Evolutionary conservation across 192 early-diverging fungal species (phyloP).

Genomic region (Coemansia sp.): DNA sequence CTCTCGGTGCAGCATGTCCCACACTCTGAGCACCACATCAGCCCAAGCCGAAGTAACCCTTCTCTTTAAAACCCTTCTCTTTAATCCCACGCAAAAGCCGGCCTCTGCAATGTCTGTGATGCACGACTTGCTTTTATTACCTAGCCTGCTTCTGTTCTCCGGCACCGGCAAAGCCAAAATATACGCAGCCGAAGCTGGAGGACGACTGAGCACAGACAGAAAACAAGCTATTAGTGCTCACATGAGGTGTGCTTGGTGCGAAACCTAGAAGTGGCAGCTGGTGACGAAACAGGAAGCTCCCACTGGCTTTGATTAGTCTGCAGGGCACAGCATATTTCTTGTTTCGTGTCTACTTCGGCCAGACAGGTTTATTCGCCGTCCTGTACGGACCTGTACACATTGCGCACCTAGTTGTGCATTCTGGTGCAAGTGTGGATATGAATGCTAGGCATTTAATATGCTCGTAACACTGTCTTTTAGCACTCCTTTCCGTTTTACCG

Average conservation of each 20-base stretch:
- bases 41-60: not conserved
- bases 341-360: not conserved
- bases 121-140: constrained; percentile 17
- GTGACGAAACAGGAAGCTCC: not conserved
- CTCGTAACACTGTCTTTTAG: too few species aligned
- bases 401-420: not conserved
- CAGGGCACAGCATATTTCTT: not conserved
- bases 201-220: not conserved
- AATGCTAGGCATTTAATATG: too few species aligned
- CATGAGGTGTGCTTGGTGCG: constrained; percentile 5
- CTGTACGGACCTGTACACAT: not conserved
- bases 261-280: constrained; percentile 18
- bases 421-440: not conserved
- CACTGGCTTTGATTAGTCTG: constrained; percentile 6
- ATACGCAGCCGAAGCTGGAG: too few species aligned
- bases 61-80: not conserved
- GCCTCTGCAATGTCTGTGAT: not conserved
- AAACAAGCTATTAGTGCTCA: constrained; percentile 3
- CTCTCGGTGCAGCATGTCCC: not conserved
- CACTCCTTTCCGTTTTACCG: too few species aligned
- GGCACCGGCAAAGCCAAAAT: not conserved
- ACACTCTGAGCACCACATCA: constrained; percentile 5
- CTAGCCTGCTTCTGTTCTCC: not conserved
- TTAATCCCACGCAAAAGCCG: not conserved
- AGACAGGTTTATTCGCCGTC: not conserved